Conservation (phyloP, 2,329 filamentous ascomycete species). For the Phaeosphaeriaceae sp. region DNA sequence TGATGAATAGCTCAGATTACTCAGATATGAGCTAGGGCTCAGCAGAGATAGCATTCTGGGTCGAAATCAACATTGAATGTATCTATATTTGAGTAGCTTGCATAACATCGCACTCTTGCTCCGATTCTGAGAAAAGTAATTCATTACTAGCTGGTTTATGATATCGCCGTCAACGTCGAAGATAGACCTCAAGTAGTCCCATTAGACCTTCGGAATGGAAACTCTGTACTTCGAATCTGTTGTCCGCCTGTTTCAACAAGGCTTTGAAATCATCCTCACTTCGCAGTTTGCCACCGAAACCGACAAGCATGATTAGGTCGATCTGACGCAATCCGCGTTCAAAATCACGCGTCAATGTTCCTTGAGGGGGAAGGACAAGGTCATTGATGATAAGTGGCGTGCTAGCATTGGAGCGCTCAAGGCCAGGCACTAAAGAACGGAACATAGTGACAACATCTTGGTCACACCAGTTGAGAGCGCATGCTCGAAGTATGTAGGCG, state of each 20-base stretch:
- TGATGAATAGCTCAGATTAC: too few relatives aligned
- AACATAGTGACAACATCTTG: slow-evolving; percentile 45
- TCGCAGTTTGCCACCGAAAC: slow-evolving; percentile 22
- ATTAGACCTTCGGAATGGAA: neutral
- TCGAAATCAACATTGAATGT: too few relatives aligned
- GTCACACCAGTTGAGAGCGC: slow-evolving; percentile 50
- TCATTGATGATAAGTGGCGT: slow-evolving; percentile 43
- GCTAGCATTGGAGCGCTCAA: slow-evolving; percentile 27
- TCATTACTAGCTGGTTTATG: too few relatives aligned
- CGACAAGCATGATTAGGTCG: slow-evolving; percentile 34
- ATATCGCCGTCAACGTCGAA: neutral
- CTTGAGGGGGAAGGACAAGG: slow-evolving; percentile 30
- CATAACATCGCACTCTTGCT: too few relatives aligned
- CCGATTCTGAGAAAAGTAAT: too few relatives aligned
- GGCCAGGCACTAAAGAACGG: slow-evolving; percentile 34
- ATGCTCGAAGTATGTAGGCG: slow-evolving; percentile 48
- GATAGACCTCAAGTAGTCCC: slow-evolving; percentile 8
- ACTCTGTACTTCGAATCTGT: slow-evolving; percentile 25
- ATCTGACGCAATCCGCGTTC: slow-evolving; percentile 34
- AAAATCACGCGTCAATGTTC: slow-evolving; percentile 11
- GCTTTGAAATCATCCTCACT: slow-evolving; percentile 8
- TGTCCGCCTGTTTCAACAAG: slow-evolving; percentile 29
- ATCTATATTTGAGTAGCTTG: too few relatives aligned
- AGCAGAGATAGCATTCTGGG: too few relatives aligned
- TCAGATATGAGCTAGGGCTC: too few relatives aligned